Conservation (phyloP, 1,284 basidiomycete species). For the Microbotryum scabiosae region DNA sequence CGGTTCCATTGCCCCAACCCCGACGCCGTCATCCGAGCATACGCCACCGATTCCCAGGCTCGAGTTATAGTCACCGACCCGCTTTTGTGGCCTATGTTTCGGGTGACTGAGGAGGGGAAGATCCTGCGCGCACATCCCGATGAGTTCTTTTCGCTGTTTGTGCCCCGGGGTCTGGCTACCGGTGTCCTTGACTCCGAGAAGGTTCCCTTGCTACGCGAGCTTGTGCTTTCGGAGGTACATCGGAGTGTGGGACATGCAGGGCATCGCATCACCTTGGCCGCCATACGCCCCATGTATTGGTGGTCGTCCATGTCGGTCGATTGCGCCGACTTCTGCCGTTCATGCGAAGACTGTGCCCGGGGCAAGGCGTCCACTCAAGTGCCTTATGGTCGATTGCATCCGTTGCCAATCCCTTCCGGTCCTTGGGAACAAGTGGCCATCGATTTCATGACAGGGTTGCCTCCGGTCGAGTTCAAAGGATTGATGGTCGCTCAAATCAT, state of each 20-base stretch:
- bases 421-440: conserved; percentile 45
- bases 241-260: conserved; percentile 35
- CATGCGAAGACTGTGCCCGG: conserved; percentile 38
- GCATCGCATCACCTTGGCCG: conserved; percentile 37
- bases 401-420: conserved; percentile 35
- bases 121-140: no score
- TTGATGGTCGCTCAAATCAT: not conserved
- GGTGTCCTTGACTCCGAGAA: conserved; percentile 30
- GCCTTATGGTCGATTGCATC: conserved; percentile 40
- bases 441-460: conserved; percentile 38
- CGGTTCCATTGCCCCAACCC: no score
- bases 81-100: no score
- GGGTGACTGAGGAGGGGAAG: no score
- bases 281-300: conserved; percentile 39
- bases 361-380: conserved; percentile 13
- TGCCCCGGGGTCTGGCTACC: not conserved
- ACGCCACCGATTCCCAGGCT: no score
- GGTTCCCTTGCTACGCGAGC: conserved; percentile 38
- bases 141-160: no score
- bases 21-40: no score
- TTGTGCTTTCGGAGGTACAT: not conserved
- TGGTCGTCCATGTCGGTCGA: conserved; percentile 40
- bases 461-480: not conserved
- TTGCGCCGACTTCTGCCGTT: conserved; percentile 31
- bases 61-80: no score